Conservation (phyloP, 2,329 filamentous ascomycete genomes). For the Fusarium oligoseptatum region DNA sequence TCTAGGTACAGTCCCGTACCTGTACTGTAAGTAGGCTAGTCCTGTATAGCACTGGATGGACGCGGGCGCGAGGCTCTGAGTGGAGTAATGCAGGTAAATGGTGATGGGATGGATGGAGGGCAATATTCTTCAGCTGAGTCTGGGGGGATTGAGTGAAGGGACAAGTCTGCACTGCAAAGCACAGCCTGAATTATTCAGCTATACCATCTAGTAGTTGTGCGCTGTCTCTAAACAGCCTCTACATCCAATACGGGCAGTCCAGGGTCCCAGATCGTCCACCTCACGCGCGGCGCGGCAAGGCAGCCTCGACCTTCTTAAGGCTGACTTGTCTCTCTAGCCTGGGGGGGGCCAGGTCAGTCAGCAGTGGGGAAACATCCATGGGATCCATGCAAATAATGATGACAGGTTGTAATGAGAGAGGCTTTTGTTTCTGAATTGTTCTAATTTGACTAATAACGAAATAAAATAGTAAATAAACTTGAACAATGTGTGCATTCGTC, state of each 20-base stretch:
- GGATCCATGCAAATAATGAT: neutral
- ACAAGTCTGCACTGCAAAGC: neutral
- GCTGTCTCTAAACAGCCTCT: neutral
- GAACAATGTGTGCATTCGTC: neutral
- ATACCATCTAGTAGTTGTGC: neutral
- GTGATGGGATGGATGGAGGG: neutral
- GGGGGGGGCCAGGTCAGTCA: neutral
- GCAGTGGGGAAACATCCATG: neutral
- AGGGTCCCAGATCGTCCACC: conserved; percentile 30
- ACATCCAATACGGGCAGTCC: neutral
- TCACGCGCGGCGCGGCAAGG: conserved; percentile 30
- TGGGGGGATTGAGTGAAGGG: conserved; percentile 20
- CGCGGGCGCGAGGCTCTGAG: conserved; percentile 24
- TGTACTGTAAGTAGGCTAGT: neutral
- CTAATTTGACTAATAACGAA: neutral
- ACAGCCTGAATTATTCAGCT: neutral
- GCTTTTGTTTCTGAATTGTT: neutral
- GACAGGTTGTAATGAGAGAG: neutral
- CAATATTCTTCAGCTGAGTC: neutral
- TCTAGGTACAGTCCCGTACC: neutral
- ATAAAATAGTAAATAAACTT: neutral
- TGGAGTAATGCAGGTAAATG: conserved; percentile 41
- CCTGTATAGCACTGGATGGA: neutral
- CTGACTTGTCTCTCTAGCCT: conserved; percentile 25
- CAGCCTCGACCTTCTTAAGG: conserved; percentile 29